Conservation (phyloP, 352 stramenopile genomes). For the Phytophthora hybrid region DNA sequence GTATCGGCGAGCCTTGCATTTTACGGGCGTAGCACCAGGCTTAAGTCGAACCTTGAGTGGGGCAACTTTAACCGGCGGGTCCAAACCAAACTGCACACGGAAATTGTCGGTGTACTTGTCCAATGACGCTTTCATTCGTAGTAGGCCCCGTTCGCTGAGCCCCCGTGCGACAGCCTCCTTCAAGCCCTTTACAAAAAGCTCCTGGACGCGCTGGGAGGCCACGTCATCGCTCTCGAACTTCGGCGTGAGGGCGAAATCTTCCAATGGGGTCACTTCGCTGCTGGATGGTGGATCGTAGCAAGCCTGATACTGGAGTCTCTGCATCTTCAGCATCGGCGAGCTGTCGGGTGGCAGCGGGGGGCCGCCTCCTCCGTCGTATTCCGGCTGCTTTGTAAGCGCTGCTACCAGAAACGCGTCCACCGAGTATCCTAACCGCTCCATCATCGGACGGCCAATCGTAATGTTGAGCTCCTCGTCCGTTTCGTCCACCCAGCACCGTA, state of each 20-base stretch:
- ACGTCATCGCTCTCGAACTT: not conserved
- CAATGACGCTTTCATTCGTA: not conserved
- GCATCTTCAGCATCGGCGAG: not conserved
- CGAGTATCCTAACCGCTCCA: not conserved
- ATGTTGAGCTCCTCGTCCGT: not conserved
- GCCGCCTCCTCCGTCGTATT: not conserved
- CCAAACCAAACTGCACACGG: not conserved
- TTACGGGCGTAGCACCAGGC: not conserved
- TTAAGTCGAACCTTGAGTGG: conserved; percentile 1
- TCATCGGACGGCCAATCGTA: not conserved
- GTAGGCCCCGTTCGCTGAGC: not conserved
- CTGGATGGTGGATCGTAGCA: not conserved
- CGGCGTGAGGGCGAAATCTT: not conserved
- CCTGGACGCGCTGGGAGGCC: not conserved
- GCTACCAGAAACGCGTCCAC: not conserved
- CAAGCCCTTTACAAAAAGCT: not conserved
- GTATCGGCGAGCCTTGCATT: not conserved
- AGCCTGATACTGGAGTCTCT: not conserved
- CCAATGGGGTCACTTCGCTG: not conserved
- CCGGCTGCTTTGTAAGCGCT: not conserved
- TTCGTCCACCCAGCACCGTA: not conserved
- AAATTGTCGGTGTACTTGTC: not conserved
- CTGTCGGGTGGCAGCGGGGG: not conserved
- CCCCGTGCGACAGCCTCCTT: not conserved
- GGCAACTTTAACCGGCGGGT: not conserved